Evolutionary conservation across 768 basidiomycete genomes (phyloP).

Genomic region (Solioccasus polychromus): DNA sequence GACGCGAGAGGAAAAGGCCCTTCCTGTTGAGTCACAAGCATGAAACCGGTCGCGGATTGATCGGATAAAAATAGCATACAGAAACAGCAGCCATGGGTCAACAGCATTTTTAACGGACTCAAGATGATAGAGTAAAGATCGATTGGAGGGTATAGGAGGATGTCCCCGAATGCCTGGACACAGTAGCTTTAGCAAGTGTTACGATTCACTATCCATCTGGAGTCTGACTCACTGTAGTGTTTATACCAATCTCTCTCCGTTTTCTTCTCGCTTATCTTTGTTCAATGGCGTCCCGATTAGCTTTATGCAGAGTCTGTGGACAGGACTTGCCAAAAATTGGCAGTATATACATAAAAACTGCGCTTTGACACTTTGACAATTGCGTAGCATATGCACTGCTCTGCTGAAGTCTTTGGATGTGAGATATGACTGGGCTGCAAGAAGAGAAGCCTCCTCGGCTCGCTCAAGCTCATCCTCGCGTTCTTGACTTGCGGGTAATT

Average conservation of each 20-base stretch:
- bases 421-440: conserved; percentile 70
- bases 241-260: conserved; percentile 85
- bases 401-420: conserved; percentile 77
- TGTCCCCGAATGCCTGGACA: conserved; percentile 64
- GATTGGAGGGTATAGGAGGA: conserved; percentile 64
- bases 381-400: conserved; percentile 60
- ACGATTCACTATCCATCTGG: not conserved
- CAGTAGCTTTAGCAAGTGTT: conserved; percentile 2
- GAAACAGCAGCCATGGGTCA: conserved; percentile 82
- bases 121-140: conserved; percentile 54
- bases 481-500: conserved; percentile 26
- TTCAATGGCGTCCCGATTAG: not conserved
- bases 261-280: conserved; percentile 78
- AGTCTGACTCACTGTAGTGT: conserved; percentile 56
- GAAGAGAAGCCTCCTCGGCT: conserved; percentile 69
- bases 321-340: conserved; percentile 72
- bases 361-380: conserved; percentile 68
- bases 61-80: conserved; percentile 43
- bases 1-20: conserved; percentile 75
- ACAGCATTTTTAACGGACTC: conserved; percentile 51
- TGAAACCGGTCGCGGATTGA: not conserved
- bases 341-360: conserved; percentile 78
- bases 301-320: conserved; percentile 1
- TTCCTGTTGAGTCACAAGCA: conserved; percentile 49
- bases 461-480: conserved; percentile 48